Conservation (phyloP, 441 rosid genomes). For the Manihot esculenta region DNA sequence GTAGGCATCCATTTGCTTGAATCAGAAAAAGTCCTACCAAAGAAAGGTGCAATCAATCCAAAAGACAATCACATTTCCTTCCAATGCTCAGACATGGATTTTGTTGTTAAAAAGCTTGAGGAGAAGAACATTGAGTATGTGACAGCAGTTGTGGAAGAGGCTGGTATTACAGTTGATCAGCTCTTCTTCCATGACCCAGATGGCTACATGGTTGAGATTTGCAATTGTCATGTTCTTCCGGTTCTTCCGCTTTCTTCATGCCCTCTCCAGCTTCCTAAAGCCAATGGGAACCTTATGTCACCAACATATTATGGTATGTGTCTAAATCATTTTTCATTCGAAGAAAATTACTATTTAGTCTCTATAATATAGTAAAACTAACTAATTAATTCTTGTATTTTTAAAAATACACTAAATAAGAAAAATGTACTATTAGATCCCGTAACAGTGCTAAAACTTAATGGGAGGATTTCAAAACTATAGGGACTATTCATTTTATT, state of each 20-base stretch:
- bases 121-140: constrained; percentile 39
- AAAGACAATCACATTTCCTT: constrained; percentile 59
- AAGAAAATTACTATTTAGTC: no score
- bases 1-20: constrained; percentile 53
- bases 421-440: no score
- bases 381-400: no score
- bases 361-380: no score
- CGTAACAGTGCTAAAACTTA: no score
- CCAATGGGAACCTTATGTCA: constrained; percentile 3
- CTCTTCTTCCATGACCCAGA: constrained; percentile 63
- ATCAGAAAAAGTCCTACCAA: constrained; percentile 24
- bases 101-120: constrained; percentile 30
- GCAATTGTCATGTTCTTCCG: constrained; percentile 54
- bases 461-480: no score
- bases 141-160: constrained; percentile 51
- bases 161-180: constrained; percentile 55
- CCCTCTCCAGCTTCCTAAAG: constrained; percentile 30
- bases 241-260: constrained; percentile 50
- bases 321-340: no score
- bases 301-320: constrained; percentile 18
- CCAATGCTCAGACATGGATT: constrained; percentile 38
- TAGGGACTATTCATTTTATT: no score
- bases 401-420: no score
- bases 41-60: constrained; percentile 44
- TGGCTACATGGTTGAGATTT: constrained; percentile 58